Conservation (phyloP, 2,329 filamentous ascomycete species). For the Diaporthe sp. region DNA sequence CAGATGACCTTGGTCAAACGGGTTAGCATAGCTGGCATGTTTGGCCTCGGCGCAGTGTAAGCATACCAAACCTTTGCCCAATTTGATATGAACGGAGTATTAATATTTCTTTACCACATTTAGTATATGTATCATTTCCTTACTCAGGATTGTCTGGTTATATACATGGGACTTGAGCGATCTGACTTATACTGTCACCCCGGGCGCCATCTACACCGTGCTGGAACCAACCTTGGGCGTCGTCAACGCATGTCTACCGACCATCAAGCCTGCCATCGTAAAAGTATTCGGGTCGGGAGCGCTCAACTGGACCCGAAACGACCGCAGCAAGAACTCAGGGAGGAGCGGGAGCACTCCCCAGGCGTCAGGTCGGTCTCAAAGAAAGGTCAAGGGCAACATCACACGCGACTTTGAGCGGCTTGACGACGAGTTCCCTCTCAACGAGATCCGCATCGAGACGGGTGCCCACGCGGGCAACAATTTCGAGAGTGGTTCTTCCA, state of each 20-base stretch:
- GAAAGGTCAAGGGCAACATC: neutral
- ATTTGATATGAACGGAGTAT: too few relatives aligned
- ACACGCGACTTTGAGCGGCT: neutral
- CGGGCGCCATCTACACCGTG: neutral
- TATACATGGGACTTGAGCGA: neutral
- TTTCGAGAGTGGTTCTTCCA: too few relatives aligned
- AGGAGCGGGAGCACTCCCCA: too few relatives aligned
- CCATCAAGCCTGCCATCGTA: slow-evolving; percentile 3
- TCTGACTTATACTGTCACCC: neutral
- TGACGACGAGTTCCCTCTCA: slow-evolving; percentile 32
- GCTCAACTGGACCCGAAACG: neutral
- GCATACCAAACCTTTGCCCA: too few relatives aligned
- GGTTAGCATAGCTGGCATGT: too few relatives aligned
- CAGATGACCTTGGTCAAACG: too few relatives aligned
- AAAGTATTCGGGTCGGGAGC: neutral
- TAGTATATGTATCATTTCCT: neutral
- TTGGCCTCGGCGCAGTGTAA: too few relatives aligned
- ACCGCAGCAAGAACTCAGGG: too few relatives aligned
- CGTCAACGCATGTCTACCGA: slow-evolving; percentile 14
- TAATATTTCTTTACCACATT: too few relatives aligned
- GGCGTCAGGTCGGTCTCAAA: slow-evolving; percentile 40
- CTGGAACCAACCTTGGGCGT: slow-evolving; percentile 20
- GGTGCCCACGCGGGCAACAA: too few relatives aligned
- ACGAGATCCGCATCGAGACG: neutral
- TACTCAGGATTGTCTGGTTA: neutral